Conservation (phyloP, 805 yeast genomes). For the Candida argentea region DNA sequence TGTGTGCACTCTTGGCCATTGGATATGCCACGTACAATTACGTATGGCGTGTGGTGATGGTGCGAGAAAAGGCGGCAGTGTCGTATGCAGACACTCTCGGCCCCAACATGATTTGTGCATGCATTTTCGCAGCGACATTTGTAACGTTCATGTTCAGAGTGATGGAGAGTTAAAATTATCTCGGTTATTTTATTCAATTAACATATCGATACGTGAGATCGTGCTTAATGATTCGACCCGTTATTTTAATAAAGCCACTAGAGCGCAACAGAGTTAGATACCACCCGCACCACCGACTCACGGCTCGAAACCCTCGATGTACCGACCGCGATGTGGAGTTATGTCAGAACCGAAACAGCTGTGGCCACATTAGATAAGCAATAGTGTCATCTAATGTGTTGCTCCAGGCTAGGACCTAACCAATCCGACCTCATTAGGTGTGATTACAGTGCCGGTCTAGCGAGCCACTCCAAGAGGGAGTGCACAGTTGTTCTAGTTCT, state of each 20-base stretch:
- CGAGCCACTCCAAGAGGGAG: too few relatives aligned
- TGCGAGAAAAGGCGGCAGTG: constrained; percentile 73
- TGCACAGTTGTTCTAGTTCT: too few relatives aligned
- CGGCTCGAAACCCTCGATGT: background rate
- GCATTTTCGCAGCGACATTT: constrained; percentile 60
- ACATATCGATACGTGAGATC: background rate
- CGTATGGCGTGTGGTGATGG: constrained; percentile 71
- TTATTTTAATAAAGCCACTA: too few relatives aligned
- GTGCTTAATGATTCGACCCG: constrained; percentile 1
- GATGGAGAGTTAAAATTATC: constrained; percentile 16
- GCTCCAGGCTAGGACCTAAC: too few relatives aligned
- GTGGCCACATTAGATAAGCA: too few relatives aligned
- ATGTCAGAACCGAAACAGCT: too few relatives aligned
- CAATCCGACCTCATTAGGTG: too few relatives aligned
- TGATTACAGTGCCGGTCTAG: too few relatives aligned
- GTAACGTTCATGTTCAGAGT: constrained; percentile 48
- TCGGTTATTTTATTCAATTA: background rate
- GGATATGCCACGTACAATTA: constrained; percentile 64
- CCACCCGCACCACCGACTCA: too few relatives aligned
- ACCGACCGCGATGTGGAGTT: background rate
- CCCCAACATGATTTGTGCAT: constrained; percentile 71
- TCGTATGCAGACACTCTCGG: constrained; percentile 84
- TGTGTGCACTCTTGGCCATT: constrained; percentile 68
- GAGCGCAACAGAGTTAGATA: too few relatives aligned
- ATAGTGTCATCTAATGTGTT: too few relatives aligned